Evolutionary conservation across 306 rosid species (phyloP).

Genomic region (Castanopsis chinensis): DNA sequence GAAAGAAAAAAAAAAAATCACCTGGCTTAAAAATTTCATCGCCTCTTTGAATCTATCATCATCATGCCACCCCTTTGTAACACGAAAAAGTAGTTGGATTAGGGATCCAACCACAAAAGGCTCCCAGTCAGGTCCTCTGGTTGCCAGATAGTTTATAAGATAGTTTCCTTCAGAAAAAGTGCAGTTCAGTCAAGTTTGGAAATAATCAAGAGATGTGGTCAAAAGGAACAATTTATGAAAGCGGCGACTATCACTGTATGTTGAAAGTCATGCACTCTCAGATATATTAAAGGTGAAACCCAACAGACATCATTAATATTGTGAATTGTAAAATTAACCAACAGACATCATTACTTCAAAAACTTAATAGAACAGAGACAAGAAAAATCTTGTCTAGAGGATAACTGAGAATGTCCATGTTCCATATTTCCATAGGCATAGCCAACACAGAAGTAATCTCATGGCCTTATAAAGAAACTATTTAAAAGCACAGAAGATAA

Average conservation of each 20-base stretch:
- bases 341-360: background rate
- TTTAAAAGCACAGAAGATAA: no score
- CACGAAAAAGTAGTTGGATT: constrained; percentile 43
- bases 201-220: background rate
- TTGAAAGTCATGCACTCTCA: background rate
- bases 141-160: constrained; percentile 46
- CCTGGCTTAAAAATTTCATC: constrained; percentile 43
- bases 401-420: background rate
- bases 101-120: constrained; percentile 48
- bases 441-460: background rate
- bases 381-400: background rate
- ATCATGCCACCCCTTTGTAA: constrained; percentile 53
- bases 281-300: no score
- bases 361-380: constrained; percentile 18
- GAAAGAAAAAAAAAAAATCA: background rate
- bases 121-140: constrained; percentile 46
- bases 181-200: constrained; percentile 30
- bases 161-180: constrained; percentile 49
- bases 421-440: no score
- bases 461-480: background rate
- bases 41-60: constrained; percentile 47
- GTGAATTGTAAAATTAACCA: no score
- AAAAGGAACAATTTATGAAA: constrained; percentile 12
- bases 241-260: constrained; percentile 3
- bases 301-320: no score